Conservation (phyloP, 768 basidiomycete species). For the Podaxis sp. region DNA sequence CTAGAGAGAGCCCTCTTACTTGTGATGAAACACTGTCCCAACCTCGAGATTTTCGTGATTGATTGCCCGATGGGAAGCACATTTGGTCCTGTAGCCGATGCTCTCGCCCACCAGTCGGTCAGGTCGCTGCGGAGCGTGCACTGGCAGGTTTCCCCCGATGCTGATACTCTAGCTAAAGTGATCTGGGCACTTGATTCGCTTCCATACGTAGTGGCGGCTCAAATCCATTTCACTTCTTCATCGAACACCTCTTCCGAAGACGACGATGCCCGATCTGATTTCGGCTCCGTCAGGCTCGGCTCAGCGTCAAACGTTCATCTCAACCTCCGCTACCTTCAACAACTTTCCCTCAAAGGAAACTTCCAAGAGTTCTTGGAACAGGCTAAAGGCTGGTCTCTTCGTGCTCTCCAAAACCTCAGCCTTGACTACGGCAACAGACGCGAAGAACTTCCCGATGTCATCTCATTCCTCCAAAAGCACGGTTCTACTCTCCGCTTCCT, state of each 20-base stretch:
- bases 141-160: constrained; percentile 50
- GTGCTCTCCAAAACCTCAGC: constrained; percentile 55
- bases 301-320: constrained; percentile 59
- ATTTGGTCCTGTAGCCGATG: constrained; percentile 65
- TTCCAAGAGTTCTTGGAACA: constrained; percentile 71
- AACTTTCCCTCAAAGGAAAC: constrained; percentile 62
- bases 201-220: constrained; percentile 52
- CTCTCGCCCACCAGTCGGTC: constrained; percentile 51
- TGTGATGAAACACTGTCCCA: constrained; percentile 65
- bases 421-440: constrained; percentile 50
- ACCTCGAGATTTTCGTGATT: constrained; percentile 71
- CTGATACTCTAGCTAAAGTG: constrained; percentile 56
- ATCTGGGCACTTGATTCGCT: constrained; percentile 73
- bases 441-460: constrained; percentile 56
- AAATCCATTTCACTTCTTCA: constrained; percentile 50
- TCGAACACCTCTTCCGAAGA: constrained; percentile 31
- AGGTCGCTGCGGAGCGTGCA: constrained; percentile 60
- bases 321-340: constrained; percentile 53
- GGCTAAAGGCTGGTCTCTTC: constrained; percentile 64
- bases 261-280: constrained; percentile 33
- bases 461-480: constrained; percentile 59
- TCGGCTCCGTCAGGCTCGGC: constrained; percentile 49
- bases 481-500: constrained; percentile 61
- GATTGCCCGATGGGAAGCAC: constrained; percentile 62
- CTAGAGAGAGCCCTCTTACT: constrained; percentile 55